Conservation (phyloP, 2,329 filamentous ascomycete species). For the Claviceps pusilla region DNA sequence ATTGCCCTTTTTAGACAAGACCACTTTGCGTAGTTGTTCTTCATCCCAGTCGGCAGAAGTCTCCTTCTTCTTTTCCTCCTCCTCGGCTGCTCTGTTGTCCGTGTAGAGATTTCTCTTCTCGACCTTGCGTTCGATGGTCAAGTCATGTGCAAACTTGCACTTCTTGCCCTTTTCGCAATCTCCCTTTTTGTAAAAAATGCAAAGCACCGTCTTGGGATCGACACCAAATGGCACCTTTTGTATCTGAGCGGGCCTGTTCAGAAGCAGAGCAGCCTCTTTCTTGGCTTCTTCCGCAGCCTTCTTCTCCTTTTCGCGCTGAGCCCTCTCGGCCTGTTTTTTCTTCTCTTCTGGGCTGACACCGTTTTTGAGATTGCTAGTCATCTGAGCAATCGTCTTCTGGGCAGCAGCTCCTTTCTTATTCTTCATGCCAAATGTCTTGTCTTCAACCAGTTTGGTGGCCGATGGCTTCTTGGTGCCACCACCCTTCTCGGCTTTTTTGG, state of each 20-base stretch:
- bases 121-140: constrained; percentile 75
- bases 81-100: constrained; percentile 56
- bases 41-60: constrained; percentile 97
- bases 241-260: constrained; percentile 84
- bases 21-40: constrained; percentile 80
- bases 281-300: constrained; percentile 73
- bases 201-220: constrained; percentile 92
- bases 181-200: constrained; percentile 94
- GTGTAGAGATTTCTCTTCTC: constrained; percentile 87
- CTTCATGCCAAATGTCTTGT: constrained; percentile 99
- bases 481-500: constrained; percentile 46
- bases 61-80: constrained; percentile 74
- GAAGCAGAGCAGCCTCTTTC: constrained; percentile 63
- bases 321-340: constrained; percentile 54
- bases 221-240: constrained; percentile 97
- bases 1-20: constrained; percentile 93
- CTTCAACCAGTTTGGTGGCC: constrained; percentile 55
- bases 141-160: constrained; percentile 95
- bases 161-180: constrained; percentile 94
- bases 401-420: constrained; percentile 93
- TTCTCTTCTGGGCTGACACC: constrained; percentile 80
- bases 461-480: constrained; percentile 40
- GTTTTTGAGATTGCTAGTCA: constrained; percentile 56
- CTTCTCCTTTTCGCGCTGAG: constrained; percentile 69
- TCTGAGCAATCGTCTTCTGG: constrained; percentile 78